phyloP scores from a whole-genome alignment of 768 basidiomycete genomes.

The Chlorophyllum brunneum region DNA sequence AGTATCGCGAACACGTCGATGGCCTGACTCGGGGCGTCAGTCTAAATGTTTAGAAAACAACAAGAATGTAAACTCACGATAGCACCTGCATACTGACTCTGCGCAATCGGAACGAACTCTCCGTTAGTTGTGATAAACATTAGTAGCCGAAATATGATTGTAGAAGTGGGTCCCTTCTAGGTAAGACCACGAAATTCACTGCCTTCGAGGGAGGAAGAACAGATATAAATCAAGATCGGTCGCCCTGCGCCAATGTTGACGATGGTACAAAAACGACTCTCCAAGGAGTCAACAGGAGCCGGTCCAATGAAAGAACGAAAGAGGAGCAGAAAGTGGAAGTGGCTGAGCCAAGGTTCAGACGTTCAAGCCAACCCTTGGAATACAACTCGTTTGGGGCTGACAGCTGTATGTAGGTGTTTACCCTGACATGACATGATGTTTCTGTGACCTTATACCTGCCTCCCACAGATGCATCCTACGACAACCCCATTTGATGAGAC shows the following conservation, averaged over 20 bases:
- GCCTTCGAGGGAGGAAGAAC: constrained; percentile 15
- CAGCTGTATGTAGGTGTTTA: constrained; percentile 9
- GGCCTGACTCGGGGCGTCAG: constrained; percentile 32
- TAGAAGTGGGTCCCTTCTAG: background rate
- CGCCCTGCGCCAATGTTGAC: constrained; percentile 39
- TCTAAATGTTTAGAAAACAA: background rate
- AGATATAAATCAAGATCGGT: constrained; percentile 18
- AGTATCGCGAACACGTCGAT: constrained; percentile 51
- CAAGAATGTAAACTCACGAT: constrained; percentile 27
- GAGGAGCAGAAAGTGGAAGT: constrained; percentile 16
- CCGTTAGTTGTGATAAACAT: constrained; percentile 14
- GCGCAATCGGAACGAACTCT: constrained; percentile 27
- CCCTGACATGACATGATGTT: background rate
- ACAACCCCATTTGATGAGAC: constrained; percentile 8
- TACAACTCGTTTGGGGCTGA: background rate
- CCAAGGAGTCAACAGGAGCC: constrained; percentile 27
- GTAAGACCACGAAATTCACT: constrained; percentile 1
- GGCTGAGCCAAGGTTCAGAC: constrained; percentile 13
- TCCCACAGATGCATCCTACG: background rate
- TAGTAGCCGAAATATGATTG: background rate
- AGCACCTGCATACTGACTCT: constrained; percentile 30
- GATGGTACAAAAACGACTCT: constrained; percentile 19
- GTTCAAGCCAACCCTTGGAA: constrained; percentile 7
- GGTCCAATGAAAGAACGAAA: constrained; percentile 28
- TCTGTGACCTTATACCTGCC: background rate